phyloP scores from a whole-genome alignment of 73 alveolate genomes.

The Durusdinium trenchii region DNA sequence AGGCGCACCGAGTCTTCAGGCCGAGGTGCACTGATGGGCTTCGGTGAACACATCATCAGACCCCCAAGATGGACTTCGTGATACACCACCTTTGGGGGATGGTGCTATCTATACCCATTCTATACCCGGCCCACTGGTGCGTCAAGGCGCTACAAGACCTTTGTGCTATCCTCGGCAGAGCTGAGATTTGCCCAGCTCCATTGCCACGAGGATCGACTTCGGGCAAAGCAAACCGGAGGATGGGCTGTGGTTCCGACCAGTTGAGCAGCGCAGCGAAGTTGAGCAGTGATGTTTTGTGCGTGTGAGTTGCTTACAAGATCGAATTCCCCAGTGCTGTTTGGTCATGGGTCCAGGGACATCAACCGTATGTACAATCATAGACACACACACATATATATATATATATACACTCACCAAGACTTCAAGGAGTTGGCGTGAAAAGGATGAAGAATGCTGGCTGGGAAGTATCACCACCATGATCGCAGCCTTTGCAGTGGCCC shows the following conservation, averaged over 20 bases:
- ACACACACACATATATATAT: neutral
- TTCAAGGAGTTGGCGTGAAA: conserved; percentile 42
- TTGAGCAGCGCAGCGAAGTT: neutral
- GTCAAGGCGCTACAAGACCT: conserved; percentile 47
- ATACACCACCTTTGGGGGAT: neutral
- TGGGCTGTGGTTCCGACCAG: neutral
- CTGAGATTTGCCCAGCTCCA: conserved; percentile 49
- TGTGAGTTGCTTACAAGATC: no score
- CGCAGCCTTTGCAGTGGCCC: conserved; percentile 40
- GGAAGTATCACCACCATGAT: conserved; percentile 24
- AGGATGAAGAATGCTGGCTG: conserved; percentile 57
- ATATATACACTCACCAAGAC: neutral
- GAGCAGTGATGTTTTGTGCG: neutral
- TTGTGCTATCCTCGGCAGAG: neutral
- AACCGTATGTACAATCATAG: no score
- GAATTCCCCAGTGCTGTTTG: no score
- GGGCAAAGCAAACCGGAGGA: conserved; percentile 22
- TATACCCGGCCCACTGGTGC: no score
- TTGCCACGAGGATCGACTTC: conserved; percentile 53
- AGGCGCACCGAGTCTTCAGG: no score
- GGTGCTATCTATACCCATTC: no score
- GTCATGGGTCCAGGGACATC: no score
- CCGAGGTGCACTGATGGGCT: no score
- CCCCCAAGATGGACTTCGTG: no score
- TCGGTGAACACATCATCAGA: no score